These are phyloP conservation scores for Hypomyces rosellus DNA, from an alignment of 2,329 filamentous ascomycete genomes.

Conservation along the genomic window DNA sequence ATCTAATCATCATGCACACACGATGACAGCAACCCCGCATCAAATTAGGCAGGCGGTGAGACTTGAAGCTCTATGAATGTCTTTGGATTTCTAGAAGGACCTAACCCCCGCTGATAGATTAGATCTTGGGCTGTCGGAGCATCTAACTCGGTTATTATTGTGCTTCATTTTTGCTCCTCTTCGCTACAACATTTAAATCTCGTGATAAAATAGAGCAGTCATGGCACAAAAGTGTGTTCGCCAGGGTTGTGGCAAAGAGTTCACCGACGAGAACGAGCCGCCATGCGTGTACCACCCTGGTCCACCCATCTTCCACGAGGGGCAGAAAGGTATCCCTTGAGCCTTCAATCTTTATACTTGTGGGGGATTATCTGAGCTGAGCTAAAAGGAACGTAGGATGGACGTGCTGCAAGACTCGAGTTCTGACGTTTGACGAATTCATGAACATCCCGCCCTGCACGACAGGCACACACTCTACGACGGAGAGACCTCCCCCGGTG, in stretches of 20 bases:
- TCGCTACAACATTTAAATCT: neutral
- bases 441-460: constrained; percentile 89
- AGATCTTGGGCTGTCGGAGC: neutral
- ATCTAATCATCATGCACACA: neutral
- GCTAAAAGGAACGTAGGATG: constrained; percentile 57
- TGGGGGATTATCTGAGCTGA: neutral
- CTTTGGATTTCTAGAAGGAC: constrained; percentile 36
- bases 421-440: constrained; percentile 98
- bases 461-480: constrained; percentile 82
- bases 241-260: constrained; percentile 88
- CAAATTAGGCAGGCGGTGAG: constrained; percentile 31
- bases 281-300: constrained; percentile 84
- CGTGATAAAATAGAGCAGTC: constrained; percentile 4
- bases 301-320: constrained; percentile 92
- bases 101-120: constrained; percentile 25
- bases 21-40: constrained; percentile 22
- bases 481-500: constrained; percentile 60
- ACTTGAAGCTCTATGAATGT: constrained; percentile 17
- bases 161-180: no score
- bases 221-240: constrained; percentile 90
- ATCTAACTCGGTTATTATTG: no score
- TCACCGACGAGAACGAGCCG: constrained; percentile 71
- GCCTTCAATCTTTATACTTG: neutral
- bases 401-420: constrained; percentile 97
- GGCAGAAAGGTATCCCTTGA: constrained; percentile 72